Conservation (phyloP, 2,329 filamentous ascomycete species). For the Elsinoe perseae region DNA sequence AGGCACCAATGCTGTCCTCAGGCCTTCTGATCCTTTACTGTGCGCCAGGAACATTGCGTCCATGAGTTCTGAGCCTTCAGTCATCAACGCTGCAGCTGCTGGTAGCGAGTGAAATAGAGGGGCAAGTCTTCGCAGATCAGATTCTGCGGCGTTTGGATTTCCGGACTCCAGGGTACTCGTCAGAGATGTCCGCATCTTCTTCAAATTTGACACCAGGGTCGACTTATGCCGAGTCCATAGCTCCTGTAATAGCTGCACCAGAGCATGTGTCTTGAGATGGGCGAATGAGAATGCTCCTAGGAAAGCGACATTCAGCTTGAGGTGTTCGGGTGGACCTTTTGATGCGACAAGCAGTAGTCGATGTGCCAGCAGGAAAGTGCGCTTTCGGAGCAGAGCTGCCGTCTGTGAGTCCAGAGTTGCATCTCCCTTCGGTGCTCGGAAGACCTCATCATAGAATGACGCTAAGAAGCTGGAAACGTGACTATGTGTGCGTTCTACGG, state of each 20-base stretch:
- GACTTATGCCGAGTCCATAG: not conserved
- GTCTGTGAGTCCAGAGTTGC: not conserved
- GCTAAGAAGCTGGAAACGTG: not conserved
- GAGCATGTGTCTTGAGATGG: not conserved
- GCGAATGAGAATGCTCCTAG: constrained; percentile 6
- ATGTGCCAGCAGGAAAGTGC: constrained; percentile 1
- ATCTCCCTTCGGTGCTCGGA: not conserved
- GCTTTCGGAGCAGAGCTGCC: not conserved
- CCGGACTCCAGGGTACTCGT: constrained; percentile 57
- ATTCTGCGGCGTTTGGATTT: constrained; percentile 49
- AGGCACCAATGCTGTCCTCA: constrained; percentile 62
- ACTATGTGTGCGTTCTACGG: not conserved
- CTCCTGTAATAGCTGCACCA: not conserved
- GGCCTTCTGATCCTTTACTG: constrained; percentile 51
- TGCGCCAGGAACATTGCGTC: constrained; percentile 66
- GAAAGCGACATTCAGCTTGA: not conserved
- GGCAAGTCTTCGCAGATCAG: constrained; percentile 51
- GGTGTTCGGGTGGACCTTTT: not conserved
- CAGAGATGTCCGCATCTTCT: constrained; percentile 30
- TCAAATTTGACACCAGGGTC: not conserved
- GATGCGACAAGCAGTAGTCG: not conserved
- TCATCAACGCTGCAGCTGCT: constrained; percentile 52
- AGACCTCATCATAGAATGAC: constrained; percentile 5
- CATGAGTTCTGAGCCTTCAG: constrained; percentile 80
- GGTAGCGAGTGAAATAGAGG: constrained; percentile 56